Percentiles rank a stretch among this genome's conserved stretches.
These are phyloP conservation scores for Diaporthe caulivora DNA, from an alignment of 2,329 filamentous ascomycete species.

Conservation along the genomic window DNA sequence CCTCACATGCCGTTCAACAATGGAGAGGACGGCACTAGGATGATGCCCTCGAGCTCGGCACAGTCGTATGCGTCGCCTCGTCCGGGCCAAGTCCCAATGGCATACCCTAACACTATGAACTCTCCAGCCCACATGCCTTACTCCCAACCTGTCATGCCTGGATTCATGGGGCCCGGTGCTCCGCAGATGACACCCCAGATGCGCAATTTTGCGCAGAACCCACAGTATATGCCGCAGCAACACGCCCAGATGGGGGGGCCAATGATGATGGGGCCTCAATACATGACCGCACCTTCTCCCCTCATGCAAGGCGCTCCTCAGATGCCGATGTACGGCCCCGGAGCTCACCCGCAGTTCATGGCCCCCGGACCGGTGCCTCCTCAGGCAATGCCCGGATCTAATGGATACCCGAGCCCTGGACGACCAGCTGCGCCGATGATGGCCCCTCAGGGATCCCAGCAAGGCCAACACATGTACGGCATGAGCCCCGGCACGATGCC, in stretches of 20 bases:
- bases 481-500: slow-evolving; percentile 79
- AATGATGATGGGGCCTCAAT: slow-evolving; percentile 92
- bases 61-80: slow-evolving; percentile 90
- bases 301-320: slow-evolving; percentile 78
- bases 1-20: slow-evolving; percentile 76
- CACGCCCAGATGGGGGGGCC: slow-evolving; percentile 78
- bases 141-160: slow-evolving; percentile 78
- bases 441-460: slow-evolving; percentile 93
- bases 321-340: slow-evolving; percentile 82
- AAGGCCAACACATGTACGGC: slow-evolving; percentile 82
- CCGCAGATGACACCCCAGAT: slow-evolving; percentile 76
- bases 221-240: slow-evolving; percentile 80
- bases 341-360: slow-evolving; percentile 73
- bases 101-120: slow-evolving; percentile 74
- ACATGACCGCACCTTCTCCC: slow-evolving; percentile 78
- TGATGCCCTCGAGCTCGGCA: slow-evolving; percentile 87
- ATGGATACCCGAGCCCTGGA: slow-evolving; percentile 90
- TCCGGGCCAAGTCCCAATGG: slow-evolving; percentile 76
- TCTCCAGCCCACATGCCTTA: slow-evolving; percentile 79
- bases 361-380: slow-evolving; percentile 66
- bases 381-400: slow-evolving; percentile 73
- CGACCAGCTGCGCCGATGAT: slow-evolving; percentile 87
- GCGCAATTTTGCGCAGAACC: slow-evolving; percentile 78
- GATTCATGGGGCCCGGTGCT: slow-evolving; percentile 76
- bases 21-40: slow-evolving; percentile 82